Evolutionary conservation across 2,329 filamentous ascomycete species (phyloP).

Genomic region (Ascochyta rabiei): DNA sequence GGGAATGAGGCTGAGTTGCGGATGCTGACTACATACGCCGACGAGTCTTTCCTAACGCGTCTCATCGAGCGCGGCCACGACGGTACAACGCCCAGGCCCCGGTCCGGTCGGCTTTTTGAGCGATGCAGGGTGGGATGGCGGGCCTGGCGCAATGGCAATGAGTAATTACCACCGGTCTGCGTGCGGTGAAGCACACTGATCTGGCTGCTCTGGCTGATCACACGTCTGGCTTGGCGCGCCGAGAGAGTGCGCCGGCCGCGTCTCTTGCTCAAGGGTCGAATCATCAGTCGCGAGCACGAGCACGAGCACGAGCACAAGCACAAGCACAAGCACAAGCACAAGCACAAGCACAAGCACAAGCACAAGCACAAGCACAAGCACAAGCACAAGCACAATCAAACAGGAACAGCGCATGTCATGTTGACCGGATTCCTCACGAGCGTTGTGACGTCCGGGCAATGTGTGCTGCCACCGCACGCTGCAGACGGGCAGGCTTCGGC

Average conservation of each 20-base stretch:
- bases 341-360: no score
- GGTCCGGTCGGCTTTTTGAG: constrained; percentile 18
- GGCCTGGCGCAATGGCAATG: constrained; percentile 18
- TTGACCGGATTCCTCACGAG: constrained; percentile 1
- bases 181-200: constrained; percentile 9
- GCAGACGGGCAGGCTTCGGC: constrained; percentile 22
- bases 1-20: constrained; percentile 15
- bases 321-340: no score
- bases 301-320: background rate
- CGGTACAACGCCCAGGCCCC: constrained; percentile 13
- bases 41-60: constrained; percentile 12
- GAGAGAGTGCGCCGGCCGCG: no score
- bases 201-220: constrained; percentile 5
- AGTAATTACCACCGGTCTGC: constrained; percentile 18
- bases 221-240: constrained; percentile 6
- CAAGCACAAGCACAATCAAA: background rate
- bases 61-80: constrained; percentile 6
- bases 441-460: constrained; percentile 5
- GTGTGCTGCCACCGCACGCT: constrained; percentile 7
- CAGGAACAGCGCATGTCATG: background rate
- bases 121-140: constrained; percentile 19
- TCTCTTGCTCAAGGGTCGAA: no score
- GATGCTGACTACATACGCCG: constrained; percentile 12
- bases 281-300: background rate
- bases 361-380: no score